Evolutionary conservation across 2,329 filamentous ascomycete species (phyloP).

Genomic region (Plectosphaerella plurivora): DNA sequence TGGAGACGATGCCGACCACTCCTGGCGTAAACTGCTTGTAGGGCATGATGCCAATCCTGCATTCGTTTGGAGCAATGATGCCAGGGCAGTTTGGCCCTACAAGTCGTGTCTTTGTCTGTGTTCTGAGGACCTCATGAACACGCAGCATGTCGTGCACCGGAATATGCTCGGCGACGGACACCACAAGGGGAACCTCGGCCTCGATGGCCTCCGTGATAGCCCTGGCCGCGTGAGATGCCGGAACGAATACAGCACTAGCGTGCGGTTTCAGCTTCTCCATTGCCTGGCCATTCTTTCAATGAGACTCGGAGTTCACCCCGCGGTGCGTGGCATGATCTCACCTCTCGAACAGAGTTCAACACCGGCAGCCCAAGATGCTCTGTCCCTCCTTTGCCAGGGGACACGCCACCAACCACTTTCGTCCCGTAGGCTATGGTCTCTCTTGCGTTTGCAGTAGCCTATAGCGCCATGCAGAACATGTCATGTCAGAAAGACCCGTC

Average conservation of each 20-base stretch:
- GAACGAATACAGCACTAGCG: constrained; percentile 70
- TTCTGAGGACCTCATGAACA: constrained; percentile 63
- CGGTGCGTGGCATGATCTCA: constrained; percentile 6
- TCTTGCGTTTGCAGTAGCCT: constrained; percentile 32
- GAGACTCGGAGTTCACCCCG: background rate
- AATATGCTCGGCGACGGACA: constrained; percentile 76
- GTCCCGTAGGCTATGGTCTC: constrained; percentile 34
- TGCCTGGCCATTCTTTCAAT: constrained; percentile 17
- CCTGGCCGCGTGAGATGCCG: constrained; percentile 58
- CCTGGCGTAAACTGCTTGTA: constrained; percentile 45
- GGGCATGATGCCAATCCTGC: constrained; percentile 40
- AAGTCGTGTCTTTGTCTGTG: constrained; percentile 66
- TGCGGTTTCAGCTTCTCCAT: constrained; percentile 46
- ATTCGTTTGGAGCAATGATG: constrained; percentile 71
- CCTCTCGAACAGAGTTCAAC: constrained; percentile 27
- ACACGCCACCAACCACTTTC: constrained; percentile 31
- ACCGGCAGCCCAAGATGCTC: constrained; percentile 29
- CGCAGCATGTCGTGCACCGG: constrained; percentile 74
- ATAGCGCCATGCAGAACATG: background rate
- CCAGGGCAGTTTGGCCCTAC: constrained; percentile 80
- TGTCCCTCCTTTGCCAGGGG: constrained; percentile 27
- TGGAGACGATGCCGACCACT: constrained; percentile 71
- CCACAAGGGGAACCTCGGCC: constrained; percentile 72
- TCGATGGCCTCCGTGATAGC: constrained; percentile 74
- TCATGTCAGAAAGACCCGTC: background rate